phyloP scores from a whole-genome alignment of 2,329 filamentous ascomycete species.

The Talaromyces islandicus region DNA sequence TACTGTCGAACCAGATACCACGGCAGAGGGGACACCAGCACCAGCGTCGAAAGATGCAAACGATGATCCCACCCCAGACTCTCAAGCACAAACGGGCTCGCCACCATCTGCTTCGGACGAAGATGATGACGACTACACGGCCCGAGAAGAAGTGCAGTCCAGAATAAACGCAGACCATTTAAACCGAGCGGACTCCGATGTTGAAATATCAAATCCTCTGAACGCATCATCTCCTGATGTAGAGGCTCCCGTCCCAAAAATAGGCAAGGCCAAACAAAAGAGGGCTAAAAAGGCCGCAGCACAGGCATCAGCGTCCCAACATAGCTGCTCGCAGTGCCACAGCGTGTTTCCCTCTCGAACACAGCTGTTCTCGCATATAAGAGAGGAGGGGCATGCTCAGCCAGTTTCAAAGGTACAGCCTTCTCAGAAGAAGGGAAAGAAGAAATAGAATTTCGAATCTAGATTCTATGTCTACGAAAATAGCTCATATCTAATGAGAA shows the following conservation, averaged over 20 bases:
- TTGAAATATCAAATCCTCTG: neutral
- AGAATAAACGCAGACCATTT: neutral
- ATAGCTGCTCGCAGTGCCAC: constrained; percentile 72
- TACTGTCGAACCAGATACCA: neutral
- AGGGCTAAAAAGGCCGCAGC: constrained; percentile 44
- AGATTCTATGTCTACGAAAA: constrained; percentile 4
- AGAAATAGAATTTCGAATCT: neutral
- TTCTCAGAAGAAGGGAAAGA: constrained; percentile 6
- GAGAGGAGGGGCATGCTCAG: constrained; percentile 59
- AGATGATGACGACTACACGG: constrained; percentile 31
- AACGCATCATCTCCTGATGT: neutral
- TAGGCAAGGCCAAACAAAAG: constrained; percentile 51
- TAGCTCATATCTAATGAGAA: neutral
- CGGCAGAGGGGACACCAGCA: neutral
- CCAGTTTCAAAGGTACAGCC: constrained; percentile 22
- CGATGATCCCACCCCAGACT: neutral
- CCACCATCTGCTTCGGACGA: constrained; percentile 3
- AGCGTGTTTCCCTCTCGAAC: constrained; percentile 70
- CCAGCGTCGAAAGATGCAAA: neutral
- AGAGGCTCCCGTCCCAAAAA: constrained; percentile 21
- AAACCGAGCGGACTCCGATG: neutral
- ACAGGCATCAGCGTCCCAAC: constrained; percentile 28
- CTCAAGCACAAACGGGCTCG: neutral
- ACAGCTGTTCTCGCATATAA: constrained; percentile 68
- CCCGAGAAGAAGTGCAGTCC: constrained; percentile 30